phyloP scores from a whole-genome alignment of 495 filamentous ascomycete genomes.

The Aspergillus sclerotiicarbonarius region DNA sequence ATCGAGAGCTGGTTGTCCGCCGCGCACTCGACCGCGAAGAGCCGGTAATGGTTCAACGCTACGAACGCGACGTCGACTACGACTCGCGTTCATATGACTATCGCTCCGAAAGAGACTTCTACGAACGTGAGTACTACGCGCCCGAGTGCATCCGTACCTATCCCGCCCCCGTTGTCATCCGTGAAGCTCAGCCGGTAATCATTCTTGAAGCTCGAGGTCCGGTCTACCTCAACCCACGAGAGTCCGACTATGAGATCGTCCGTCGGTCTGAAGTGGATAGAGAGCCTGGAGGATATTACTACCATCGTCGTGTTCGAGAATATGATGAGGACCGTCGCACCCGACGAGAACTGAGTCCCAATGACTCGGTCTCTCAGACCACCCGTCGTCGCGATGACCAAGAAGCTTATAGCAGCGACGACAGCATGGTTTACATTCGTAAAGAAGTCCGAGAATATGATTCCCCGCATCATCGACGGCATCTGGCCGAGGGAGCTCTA shows the following conservation, averaged over 20 bases:
- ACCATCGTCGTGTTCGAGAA: slow-evolving; percentile 59
- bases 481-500: slow-evolving; percentile 83
- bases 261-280: slow-evolving; percentile 58
- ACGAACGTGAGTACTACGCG: slow-evolving; percentile 49
- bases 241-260: slow-evolving; percentile 67
- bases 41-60: slow-evolving; percentile 36
- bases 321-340: slow-evolving; percentile 52
- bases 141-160: slow-evolving; percentile 57
- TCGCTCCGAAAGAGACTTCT: slow-evolving; percentile 55
- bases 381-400: slow-evolving; percentile 37
- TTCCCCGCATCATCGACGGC: slow-evolving; percentile 65
- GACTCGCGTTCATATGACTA: slow-evolving; percentile 36
- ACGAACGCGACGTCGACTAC: slow-evolving; percentile 48
- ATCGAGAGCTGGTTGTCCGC: slow-evolving; percentile 50
- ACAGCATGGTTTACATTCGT: slow-evolving; percentile 60
- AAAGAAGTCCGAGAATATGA: slow-evolving; percentile 58
- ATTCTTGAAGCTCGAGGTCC: slow-evolving; percentile 71
- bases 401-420: slow-evolving; percentile 58
- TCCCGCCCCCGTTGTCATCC: slow-evolving; percentile 65
- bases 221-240: slow-evolving; percentile 61
- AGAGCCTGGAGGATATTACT: slow-evolving; percentile 59
- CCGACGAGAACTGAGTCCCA: slow-evolving; percentile 55
- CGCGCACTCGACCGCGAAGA: slow-evolving; percentile 46
- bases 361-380: slow-evolving; percentile 57
- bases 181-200: slow-evolving; percentile 69